Conservation (phyloP, 305 asterid species). For the Solanum hybrid region DNA sequence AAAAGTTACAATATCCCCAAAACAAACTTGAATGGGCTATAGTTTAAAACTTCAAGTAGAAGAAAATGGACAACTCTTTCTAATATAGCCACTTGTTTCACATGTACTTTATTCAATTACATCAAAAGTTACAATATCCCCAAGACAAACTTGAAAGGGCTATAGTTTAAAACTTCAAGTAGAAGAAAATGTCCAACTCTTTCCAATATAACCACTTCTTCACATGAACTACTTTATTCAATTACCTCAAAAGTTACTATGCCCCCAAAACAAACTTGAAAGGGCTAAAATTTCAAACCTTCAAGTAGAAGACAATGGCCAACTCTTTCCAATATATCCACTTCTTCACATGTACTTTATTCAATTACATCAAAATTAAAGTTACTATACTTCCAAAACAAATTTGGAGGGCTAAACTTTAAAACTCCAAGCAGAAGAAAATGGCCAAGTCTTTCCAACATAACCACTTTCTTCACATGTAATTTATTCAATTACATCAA, state of each 20-base stretch:
- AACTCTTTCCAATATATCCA: slow-evolving; percentile 3
- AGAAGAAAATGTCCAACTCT: not conserved
- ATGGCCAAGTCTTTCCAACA: no score
- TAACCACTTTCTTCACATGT: no score
- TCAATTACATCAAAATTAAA: not conserved
- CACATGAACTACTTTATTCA: not conserved
- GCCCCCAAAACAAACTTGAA: not conserved
- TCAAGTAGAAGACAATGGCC: not conserved
- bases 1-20: no score
- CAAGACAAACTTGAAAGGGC: not conserved
- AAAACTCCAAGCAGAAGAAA: no score
- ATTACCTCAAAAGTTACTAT: not conserved
- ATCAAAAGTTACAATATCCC: no score
- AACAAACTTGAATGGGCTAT: no score
- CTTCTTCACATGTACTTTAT: not conserved
- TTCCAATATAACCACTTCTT: not conserved
- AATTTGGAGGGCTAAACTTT: not conserved
- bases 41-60: no score
- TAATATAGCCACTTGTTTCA: no score
- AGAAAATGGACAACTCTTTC: no score
- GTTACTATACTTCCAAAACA: not conserved
- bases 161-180: no score
- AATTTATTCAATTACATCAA: not conserved
- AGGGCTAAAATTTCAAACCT: not conserved
- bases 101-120: no score